Percentiles rank a stretch among this genome's conserved stretches.
phyloP scores from a whole-genome alignment of 306 rosid genomes.

The Prunus salicina region DNA sequence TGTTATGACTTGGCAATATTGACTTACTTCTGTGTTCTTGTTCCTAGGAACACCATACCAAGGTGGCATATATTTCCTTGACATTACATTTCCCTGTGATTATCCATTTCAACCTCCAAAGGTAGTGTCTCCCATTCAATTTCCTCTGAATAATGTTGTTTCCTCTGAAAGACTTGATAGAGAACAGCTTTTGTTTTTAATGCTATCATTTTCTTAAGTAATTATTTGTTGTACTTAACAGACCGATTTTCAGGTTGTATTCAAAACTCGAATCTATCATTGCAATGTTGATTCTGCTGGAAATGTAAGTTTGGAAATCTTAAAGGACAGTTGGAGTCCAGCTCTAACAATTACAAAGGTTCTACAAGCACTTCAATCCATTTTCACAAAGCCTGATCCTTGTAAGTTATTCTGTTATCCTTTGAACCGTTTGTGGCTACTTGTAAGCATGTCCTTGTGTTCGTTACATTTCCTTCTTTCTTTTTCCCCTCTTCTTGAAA shows the following conservation, averaged over 20 bases:
- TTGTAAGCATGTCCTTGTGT: constrained; percentile 1
- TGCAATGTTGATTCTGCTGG: constrained; percentile 76
- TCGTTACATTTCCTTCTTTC: not conserved
- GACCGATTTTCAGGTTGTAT: constrained; percentile 55
- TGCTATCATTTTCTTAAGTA: not conserved
- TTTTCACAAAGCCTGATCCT: constrained; percentile 71
- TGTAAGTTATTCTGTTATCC: constrained; percentile 49
- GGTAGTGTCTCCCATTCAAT: constrained; percentile 33
- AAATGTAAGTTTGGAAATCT: constrained; percentile 55
- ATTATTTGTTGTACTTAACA: not conserved
- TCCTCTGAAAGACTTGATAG: not conserved
- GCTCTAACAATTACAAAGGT: constrained; percentile 81
- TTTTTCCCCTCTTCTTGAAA: not conserved
- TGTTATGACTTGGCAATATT: constrained; percentile 9
- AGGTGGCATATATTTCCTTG: constrained; percentile 88
- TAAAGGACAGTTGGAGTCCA: constrained; percentile 95
- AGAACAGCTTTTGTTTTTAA: not conserved
- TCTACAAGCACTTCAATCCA: constrained; percentile 60
- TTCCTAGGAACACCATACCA: constrained; percentile 74
- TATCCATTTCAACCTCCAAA: constrained; percentile 88
- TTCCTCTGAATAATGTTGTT: not conserved
- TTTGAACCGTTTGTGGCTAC: not conserved
- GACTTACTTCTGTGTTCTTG: constrained; percentile 11
- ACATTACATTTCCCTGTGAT: constrained; percentile 68
- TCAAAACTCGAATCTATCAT: constrained; percentile 87